Base-by-base conservation (phyloP, 768 basidiomycete genomes). In the Boletus rufocinnamomeus region DNA sequence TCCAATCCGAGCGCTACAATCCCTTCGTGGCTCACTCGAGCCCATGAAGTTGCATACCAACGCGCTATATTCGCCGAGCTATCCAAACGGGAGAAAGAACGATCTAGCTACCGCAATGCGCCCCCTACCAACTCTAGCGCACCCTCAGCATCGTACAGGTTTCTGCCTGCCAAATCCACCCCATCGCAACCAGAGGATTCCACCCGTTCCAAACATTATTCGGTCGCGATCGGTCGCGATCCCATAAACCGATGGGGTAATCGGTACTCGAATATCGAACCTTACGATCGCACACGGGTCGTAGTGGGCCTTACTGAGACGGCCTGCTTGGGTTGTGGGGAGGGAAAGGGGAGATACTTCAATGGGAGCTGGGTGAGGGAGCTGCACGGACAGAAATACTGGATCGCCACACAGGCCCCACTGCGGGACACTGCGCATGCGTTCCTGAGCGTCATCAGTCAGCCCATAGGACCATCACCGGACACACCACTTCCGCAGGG, bases 291-390 rank as follows among this genome's bases (percentile, higher is more conserved):
- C 50, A 93, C 89, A 1, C 82, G 90, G 17, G 85, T 93, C 32
- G 68, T 82, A n/a, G 77, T 86, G 17, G 75, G 75, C 14, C 62
- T 65, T 13, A 62, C 66, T 38, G 63, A 52, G 19, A 40, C 45
- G 21, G 54, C 59, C 11, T 66, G 51, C 49, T 35, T 64, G 25
- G 61, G 64, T 21, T 64, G 61, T 56, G 64, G 68, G 4, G 66
- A 68, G 38, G 72, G 61, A 30, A 49, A 67, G 0, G 80, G 81
- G 14, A 74, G 82, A 49, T 95, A 95, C 70, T 69, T 95, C 37
- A 94, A 95, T 65, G 93, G 88, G 16, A 91, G 82, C 66, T 94
- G 92, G 88, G 86, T 94, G n/a, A 77, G 81, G 46, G 93, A 95
- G 68, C 74, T 79, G 28, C 81, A 76, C 50, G 89, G 93, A 8